Base-by-base conservation (phyloP, 441 rosid genomes). In the Gossypium davidsonii region DNA sequence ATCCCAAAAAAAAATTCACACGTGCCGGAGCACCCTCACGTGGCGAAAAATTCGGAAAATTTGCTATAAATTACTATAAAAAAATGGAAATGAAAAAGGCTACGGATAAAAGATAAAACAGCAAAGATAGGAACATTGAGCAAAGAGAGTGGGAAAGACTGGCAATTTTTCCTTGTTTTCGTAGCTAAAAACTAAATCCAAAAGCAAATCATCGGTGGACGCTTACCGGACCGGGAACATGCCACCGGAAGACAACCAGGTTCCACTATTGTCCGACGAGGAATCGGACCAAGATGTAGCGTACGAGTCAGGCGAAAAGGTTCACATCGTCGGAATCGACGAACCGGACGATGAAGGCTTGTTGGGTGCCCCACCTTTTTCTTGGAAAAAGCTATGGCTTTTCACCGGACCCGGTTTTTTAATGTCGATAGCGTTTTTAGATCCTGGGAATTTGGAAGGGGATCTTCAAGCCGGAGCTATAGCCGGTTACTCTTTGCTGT, bases 391-490 rank as follows among this genome's bases (percentile, higher is more conserved):
- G 83, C 75, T 93, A 1, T 93, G 97, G 98, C 81, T 91, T 3
- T 93, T 93, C 77, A 90, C 97, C 0, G 98, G 97, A 1, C 98
- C 98, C 0, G 97, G 98, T 0, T 92, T 94, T 39, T 59, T 94
- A 4, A 91, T 91, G 98, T 90, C 96, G 79, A 94, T 94, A 34
- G 98, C 97, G 9, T 94, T 94, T 74, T 83, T 94, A 5, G 97
- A 94, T 82, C 98, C 98, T 0, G 98, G 98, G 9, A 94, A 94
- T 75, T 76, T 94, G 64, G 98, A 94, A 75, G 98, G 92, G 18
- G 98, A 94, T 87, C 95, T 94, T 34, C 98, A 93, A 79, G 85
- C 98, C 0, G 98, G 98, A 0, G 98, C 97, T 3, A 75, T 91
- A 64, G 98, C 98, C 28, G 98, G 98, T 0, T 93, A 93, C 83